Evolutionary conservation across 352 stramenopile species (phyloP).

Genomic region (Phytophthora syringae): DNA sequence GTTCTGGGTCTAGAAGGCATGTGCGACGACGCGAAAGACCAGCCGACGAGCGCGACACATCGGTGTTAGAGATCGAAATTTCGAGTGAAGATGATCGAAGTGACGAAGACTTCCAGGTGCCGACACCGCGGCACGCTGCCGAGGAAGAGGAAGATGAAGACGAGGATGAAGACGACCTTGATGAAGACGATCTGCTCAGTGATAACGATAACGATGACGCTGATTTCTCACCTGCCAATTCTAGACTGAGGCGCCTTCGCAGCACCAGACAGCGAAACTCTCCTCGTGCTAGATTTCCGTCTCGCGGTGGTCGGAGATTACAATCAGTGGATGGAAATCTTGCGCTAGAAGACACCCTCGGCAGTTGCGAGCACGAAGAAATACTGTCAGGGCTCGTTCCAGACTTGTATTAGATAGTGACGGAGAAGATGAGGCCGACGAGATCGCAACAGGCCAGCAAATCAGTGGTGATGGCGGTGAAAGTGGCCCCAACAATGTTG

Average conservation of each 20-base stretch:
- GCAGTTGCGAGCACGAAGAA: slow-evolving; percentile 32
- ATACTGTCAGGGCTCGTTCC: slow-evolving; percentile 29
- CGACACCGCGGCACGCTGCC: slow-evolving; percentile 51
- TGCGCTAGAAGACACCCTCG: slow-evolving; percentile 31
- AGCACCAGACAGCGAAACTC: slow-evolving; percentile 32
- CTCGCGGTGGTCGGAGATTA: slow-evolving; percentile 48
- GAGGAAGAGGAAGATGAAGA: slow-evolving; percentile 66
- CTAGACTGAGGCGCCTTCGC: slow-evolving; percentile 45
- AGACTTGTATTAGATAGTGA: slow-evolving; percentile 38
- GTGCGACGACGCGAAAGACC: slow-evolving; percentile 42
- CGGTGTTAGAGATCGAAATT: slow-evolving; percentile 84
- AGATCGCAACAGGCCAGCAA: slow-evolving; percentile 7
- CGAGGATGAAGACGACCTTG: slow-evolving; percentile 54
- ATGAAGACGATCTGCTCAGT: slow-evolving; percentile 63
- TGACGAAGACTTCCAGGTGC: slow-evolving; percentile 87
- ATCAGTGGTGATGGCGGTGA: slow-evolving; percentile 8
- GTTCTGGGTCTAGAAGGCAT: slow-evolving; percentile 30
- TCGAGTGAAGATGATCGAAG: slow-evolving; percentile 87
- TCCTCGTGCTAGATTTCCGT: slow-evolving; percentile 33
- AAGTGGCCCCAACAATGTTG: slow-evolving; percentile 11
- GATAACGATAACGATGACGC: slow-evolving; percentile 53
- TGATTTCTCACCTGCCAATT: slow-evolving; percentile 46
- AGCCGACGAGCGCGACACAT: slow-evolving; percentile 85
- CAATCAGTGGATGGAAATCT: slow-evolving; percentile 24
- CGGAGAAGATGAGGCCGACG: slow-evolving; percentile 28